Conservation (phyloP, 2,329 filamentous ascomycete species). For the Diplodia corticola region DNA sequence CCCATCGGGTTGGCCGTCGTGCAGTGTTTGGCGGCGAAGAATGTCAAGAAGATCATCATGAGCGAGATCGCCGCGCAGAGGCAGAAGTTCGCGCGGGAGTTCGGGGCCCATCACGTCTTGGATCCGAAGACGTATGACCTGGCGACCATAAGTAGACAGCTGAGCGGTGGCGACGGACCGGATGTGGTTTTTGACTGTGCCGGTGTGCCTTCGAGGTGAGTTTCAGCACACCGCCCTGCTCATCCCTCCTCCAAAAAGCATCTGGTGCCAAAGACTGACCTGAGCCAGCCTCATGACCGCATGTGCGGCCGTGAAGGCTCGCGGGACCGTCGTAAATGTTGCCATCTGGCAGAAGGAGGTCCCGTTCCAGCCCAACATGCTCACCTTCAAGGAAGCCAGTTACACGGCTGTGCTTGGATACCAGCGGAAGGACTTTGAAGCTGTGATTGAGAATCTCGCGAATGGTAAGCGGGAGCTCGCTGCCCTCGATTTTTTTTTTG, state of each 20-base stretch:
- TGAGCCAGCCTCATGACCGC: slow-evolving; percentile 37
- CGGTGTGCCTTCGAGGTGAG: slow-evolving; percentile 52
- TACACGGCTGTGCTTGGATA: slow-evolving; percentile 55
- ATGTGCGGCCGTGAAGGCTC: slow-evolving; percentile 51
- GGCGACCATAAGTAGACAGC: slow-evolving; percentile 45
- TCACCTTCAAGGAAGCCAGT: slow-evolving; percentile 56
- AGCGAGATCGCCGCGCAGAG: slow-evolving; percentile 56
- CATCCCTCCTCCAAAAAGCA: not conserved
- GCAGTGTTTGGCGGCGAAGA: slow-evolving; percentile 57
- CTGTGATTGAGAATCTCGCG: slow-evolving; percentile 56
- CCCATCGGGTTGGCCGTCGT: slow-evolving; percentile 64
- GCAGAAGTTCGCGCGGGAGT: slow-evolving; percentile 53
- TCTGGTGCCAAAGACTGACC: not conserved
- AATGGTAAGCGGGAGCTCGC: slow-evolving; percentile 29
- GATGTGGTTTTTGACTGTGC: slow-evolving; percentile 65
- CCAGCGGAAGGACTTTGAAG: slow-evolving; percentile 56
- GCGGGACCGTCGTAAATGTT: slow-evolving; percentile 64
- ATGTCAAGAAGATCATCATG: slow-evolving; percentile 58
- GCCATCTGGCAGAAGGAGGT: slow-evolving; percentile 63
- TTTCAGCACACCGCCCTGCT: slow-evolving; percentile 21
- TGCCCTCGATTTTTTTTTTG: not conserved
- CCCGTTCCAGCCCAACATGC: slow-evolving; percentile 54
- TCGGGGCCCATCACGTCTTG: slow-evolving; percentile 58
- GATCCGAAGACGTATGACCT: slow-evolving; percentile 56
- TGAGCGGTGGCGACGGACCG: slow-evolving; percentile 54